Percentiles rank a stretch among this genome's conserved stretches.
Conservation (phyloP, 2,329 filamentous ascomycete species). For the Arthroderma sp. region DNA sequence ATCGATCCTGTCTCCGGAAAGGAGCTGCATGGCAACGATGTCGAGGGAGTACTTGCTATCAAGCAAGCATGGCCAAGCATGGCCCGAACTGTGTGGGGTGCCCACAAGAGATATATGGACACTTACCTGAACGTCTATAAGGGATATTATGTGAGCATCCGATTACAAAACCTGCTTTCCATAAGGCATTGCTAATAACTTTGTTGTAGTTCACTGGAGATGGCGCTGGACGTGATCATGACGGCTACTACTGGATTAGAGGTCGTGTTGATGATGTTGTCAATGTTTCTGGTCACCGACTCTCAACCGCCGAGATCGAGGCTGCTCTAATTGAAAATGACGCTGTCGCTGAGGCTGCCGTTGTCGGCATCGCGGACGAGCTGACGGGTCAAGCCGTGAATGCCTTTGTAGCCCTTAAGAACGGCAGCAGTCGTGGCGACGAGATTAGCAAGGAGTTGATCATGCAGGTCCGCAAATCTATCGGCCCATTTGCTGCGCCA, state of each 20-base stretch:
- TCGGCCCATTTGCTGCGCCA: slow-evolving; percentile 91
- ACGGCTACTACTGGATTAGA: slow-evolving; percentile 99
- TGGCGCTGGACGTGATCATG: slow-evolving; percentile 87
- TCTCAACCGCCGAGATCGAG: slow-evolving; percentile 96
- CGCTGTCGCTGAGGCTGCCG: slow-evolving; percentile 81
- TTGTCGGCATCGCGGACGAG: slow-evolving; percentile 86
- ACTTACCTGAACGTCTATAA: slow-evolving; percentile 97
- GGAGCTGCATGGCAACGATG: slow-evolving; percentile 88
- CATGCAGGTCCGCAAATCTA: slow-evolving; percentile 90
- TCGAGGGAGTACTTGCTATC: slow-evolving; percentile 91
- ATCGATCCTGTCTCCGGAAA: slow-evolving; percentile 92
- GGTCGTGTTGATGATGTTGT: slow-evolving; percentile 97
- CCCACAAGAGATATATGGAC: slow-evolving; percentile 97
- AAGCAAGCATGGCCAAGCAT: slow-evolving; percentile 98
- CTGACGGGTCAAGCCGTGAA: slow-evolving; percentile 95
- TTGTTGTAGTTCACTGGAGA: slow-evolving; percentile 44
- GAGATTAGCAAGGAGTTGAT: slow-evolving; percentile 85
- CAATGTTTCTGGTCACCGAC: slow-evolving; percentile 89
- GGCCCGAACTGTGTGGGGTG: slow-evolving; percentile 94
- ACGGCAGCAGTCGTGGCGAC: slow-evolving; percentile 49
- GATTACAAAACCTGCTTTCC: neutral
- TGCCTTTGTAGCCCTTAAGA: slow-evolving; percentile 88
- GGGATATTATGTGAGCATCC: slow-evolving; percentile 78
- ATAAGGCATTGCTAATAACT: slow-evolving; percentile 8
- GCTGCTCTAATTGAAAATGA: slow-evolving; percentile 87